phyloP scores from a whole-genome alignment of 2,329 filamentous ascomycete species.

The Atkinsonella hypoxylon region DNA sequence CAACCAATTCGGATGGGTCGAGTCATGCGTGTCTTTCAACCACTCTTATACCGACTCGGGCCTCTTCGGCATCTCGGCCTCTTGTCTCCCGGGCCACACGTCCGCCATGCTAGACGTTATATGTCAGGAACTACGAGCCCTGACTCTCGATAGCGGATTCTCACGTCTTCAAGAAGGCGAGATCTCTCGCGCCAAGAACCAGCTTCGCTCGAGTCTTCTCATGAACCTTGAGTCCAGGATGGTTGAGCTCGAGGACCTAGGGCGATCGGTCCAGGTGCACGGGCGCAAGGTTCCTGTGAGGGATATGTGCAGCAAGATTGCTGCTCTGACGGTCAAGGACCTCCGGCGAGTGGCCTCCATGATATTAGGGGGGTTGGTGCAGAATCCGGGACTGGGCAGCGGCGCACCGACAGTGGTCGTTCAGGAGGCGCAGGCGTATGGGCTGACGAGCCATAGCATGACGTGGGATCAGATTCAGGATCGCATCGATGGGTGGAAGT shows the following conservation, averaged over 20 bases:
- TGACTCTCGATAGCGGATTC: slow-evolving; percentile 67
- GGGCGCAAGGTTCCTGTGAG: slow-evolving; percentile 81
- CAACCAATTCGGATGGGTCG: slow-evolving; percentile 96
- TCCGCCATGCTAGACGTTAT: slow-evolving; percentile 86
- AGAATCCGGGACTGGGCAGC: slow-evolving; percentile 65
- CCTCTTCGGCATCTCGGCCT: slow-evolving; percentile 84
- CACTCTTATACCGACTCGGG: slow-evolving; percentile 94
- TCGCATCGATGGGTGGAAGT: slow-evolving; percentile 68
- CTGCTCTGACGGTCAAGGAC: slow-evolving; percentile 67
- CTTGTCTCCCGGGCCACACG: slow-evolving; percentile 69
- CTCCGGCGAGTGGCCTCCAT: slow-evolving; percentile 67
- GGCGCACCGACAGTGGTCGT: slow-evolving; percentile 89
- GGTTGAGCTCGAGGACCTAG: slow-evolving; percentile 94
- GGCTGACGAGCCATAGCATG: slow-evolving; percentile 54
- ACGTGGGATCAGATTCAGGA: slow-evolving; percentile 86
- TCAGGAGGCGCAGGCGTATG: slow-evolving; percentile 74
- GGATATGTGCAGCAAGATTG: slow-evolving; percentile 87
- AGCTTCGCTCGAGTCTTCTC: slow-evolving; percentile 74
- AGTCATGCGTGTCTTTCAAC: slow-evolving; percentile 92
- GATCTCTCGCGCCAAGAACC: slow-evolving; percentile 91
- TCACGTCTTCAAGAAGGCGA: slow-evolving; percentile 60
- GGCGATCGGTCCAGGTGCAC: slow-evolving; percentile 92
- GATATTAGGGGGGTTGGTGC: slow-evolving; percentile 65
- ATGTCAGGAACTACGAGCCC: slow-evolving; percentile 73
- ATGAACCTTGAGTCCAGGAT: slow-evolving; percentile 98